Base-by-base conservation (phyloP, 202 grass and related monocot genomes). In the Hordeum pubiflorum region DNA sequence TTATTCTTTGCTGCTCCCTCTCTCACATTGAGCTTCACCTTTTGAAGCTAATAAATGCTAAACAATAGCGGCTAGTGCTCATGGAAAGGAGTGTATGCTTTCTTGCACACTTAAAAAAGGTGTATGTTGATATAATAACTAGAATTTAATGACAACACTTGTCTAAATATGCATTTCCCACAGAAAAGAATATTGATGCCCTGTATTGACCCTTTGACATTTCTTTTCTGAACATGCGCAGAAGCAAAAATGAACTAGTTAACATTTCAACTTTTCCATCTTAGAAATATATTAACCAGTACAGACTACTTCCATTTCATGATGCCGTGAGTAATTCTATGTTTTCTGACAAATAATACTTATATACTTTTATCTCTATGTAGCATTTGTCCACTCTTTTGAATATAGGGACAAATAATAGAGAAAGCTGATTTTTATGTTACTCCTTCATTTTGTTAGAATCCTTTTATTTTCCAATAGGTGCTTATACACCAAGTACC, bases 31-130 rank as follows among this genome's bases (percentile, higher is more conserved):
- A 82, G 23, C 12, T 6, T 41, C 76, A 80, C 55, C 9, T 79
- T 69, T 56, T 80, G 9, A 36, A 80, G 69, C 70, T 54, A 54
- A 50, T 76, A 87, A 59, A 56, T 78, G 33, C 41, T 63, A 87
- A 33, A 63, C 58, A 46, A 21, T 44, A 22, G 32, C 6, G 33
- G 36, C 56, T 34, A 15, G 29, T 72, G 44, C 41, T 74, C 41
- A 24, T 43, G 32, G 2, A 6, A 29, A 64, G 43, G 77, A 79
- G 43, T 65, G 27, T 15, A 65, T 79, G 57, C 66, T 70, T 70
- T 70, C 38, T 44, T 70, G 38, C 21, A 26, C 66, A 70, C 66
- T 44, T 4, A 8, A 9, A 44, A 44, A 44, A 70, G 66, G 1
- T 14, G 21, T 43, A 43, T 43, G 66, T 26, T 70, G 26, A 70